Base-by-base conservation (phyloP, 2,329 filamentous ascomycete species). In the Ceratocystiopsis sp. region DNA sequence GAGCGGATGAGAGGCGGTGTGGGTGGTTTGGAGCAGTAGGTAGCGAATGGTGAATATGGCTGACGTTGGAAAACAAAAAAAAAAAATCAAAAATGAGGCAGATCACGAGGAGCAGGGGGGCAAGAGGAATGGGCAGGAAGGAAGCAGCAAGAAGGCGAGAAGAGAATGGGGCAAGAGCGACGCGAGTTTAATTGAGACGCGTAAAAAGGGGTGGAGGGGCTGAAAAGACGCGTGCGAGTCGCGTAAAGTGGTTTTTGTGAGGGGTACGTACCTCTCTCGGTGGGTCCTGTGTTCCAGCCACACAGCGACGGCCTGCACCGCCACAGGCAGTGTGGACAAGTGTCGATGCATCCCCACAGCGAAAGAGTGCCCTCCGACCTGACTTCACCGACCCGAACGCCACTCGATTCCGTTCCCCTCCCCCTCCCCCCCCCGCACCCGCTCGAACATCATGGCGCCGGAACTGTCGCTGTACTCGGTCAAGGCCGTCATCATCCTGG, bases 401-500 rank as follows among this genome's bases (percentile, higher is more conserved):
- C 17, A 33, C 37, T 12, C 34, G 40, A 35, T 13, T 33, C 11
- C 10, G 34, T 21, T 21, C 19, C 19, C 39, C 17, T 29, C 38
- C 35, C 19, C 41, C 6, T 16, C 38, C 17, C 18, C 42, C 36
- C 34, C 29, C 37, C 25, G 38, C 35, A 46, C 40, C 38, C 34
- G 15, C 39, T 43, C 42, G 16, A 35, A 42, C 45, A 50, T 38
- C 25, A 53, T 53, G 51, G 33, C 50, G 40, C 51, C 51, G 14
- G 50, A 45, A 32, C 46, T 53, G 34, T 52, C 52, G 17, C 42
- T 54, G 7, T 51, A 49, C 45, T 51, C 52, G 44, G 50, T 53
- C 42, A 54, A 52, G 45, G 52, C 53, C 42, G 48, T 53, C 35
- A 46, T 51, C 37, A 77, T 87, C 54, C 78, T 87, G 59, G 79